Conservation (phyloP, 2,329 filamentous ascomycete species). For the Dothideomycetidae sp. region DNA sequence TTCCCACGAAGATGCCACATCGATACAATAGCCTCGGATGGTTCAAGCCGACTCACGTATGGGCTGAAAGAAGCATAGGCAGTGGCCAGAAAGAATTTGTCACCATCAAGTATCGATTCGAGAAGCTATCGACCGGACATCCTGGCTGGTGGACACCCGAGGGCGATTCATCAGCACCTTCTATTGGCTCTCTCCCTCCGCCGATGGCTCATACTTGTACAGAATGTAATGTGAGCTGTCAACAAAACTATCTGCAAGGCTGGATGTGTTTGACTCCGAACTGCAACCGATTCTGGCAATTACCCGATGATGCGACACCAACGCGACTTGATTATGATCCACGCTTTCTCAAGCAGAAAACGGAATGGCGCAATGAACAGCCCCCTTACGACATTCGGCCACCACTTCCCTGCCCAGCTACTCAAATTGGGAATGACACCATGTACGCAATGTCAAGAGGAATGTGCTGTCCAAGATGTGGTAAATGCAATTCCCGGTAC, state of each 20-base stretch:
- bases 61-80: slow-evolving; percentile 43
- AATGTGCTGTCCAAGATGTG: slow-evolving; percentile 51
- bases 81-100: slow-evolving; percentile 18
- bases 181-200: slow-evolving; percentile 7
- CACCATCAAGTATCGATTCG: slow-evolving; percentile 47
- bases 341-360: slow-evolving; percentile 43
- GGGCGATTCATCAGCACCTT: not conserved
- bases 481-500: slow-evolving; percentile 45
- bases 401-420: slow-evolving; percentile 25
- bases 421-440: slow-evolving; percentile 32
- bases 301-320: slow-evolving; percentile 22
- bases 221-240: slow-evolving; percentile 20
- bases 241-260: slow-evolving; percentile 30
- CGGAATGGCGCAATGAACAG: slow-evolving; percentile 27
- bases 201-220: slow-evolving; percentile 22
- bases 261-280: slow-evolving; percentile 45
- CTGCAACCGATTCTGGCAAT: slow-evolving; percentile 44
- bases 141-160: slow-evolving; percentile 25
- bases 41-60: slow-evolving; percentile 55
- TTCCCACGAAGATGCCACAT: slow-evolving; percentile 38
- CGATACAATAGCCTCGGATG: slow-evolving; percentile 53
- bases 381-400: slow-evolving; percentile 28
- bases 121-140: slow-evolving; percentile 42
- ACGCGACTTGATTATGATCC: slow-evolving; percentile 37
- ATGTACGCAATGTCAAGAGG: slow-evolving; percentile 44